Conservation (phyloP, 352 stramenopile species). For the Peronosclerospora sorghi region DNA sequence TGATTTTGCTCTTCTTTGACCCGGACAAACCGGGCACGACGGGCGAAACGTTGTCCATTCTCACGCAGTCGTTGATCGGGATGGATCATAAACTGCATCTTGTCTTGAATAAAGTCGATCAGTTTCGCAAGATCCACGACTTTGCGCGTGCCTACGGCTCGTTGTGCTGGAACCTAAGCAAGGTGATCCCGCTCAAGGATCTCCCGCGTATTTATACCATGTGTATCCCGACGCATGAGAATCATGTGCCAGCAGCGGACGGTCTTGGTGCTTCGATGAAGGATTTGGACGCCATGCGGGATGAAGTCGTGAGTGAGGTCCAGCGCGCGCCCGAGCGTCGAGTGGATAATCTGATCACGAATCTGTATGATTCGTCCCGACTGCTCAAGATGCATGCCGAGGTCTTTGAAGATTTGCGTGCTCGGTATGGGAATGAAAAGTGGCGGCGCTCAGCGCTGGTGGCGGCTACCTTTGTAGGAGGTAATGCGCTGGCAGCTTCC, state of each 20-base stretch:
- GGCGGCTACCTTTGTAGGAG: constrained; percentile 46
- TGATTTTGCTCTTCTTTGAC: constrained; percentile 99
- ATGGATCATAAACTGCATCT: constrained; percentile 99
- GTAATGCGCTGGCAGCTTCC: constrained; percentile 63
- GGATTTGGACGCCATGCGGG: constrained; percentile 92
- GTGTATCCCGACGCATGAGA: constrained; percentile 90
- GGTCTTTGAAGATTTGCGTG: constrained; percentile 73
- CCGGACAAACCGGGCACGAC: constrained; percentile 99
- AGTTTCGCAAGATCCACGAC: constrained; percentile 98
- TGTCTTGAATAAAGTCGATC: constrained; percentile 99
- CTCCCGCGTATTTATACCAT: constrained; percentile 99
- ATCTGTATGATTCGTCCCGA: constrained; percentile 87
- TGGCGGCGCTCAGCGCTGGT: constrained; percentile 68
- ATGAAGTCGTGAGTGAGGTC: constrained; percentile 97
- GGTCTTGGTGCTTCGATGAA: constrained; percentile 72
- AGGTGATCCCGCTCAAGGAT: constrained; percentile 99
- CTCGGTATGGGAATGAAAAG: constrained; percentile 69
- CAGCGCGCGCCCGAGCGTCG: constrained; percentile 94
- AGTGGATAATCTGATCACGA: constrained; percentile 99
- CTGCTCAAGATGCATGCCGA: constrained; percentile 94
- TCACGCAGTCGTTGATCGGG: constrained; percentile 92
- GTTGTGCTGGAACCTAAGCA: constrained; percentile 98
- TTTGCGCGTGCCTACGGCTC: constrained; percentile 98
- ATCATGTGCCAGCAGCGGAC: constrained; percentile 33
- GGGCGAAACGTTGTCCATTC: constrained; percentile 96